These are phyloP conservation scores for Chrysoporthe deuterocubensis DNA, from an alignment of 2,329 filamentous ascomycete species.

Conservation along the genomic window DNA sequence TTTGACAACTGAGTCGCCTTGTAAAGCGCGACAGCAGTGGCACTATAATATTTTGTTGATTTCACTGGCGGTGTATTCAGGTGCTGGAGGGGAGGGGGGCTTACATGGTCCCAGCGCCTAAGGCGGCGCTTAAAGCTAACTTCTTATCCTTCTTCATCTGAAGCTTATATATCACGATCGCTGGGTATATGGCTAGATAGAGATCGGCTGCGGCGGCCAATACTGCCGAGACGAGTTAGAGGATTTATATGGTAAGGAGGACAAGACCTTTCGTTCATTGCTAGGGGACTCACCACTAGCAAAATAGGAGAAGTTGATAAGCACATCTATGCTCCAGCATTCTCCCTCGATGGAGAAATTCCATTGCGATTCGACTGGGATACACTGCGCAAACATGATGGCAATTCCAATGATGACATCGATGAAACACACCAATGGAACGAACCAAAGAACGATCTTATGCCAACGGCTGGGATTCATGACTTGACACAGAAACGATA, in stretches of 20 bases:
- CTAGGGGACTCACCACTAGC: slow-evolving; percentile 40
- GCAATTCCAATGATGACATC: no score
- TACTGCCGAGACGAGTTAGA: slow-evolving; percentile 30
- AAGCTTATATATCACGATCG: slow-evolving; percentile 41
- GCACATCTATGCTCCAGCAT: slow-evolving; percentile 41
- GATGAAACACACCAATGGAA: slow-evolving; percentile 28
- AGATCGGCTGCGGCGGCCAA: slow-evolving; percentile 45
- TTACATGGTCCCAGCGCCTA: no score
- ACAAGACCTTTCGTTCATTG: neutral
- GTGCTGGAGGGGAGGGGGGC: no score
- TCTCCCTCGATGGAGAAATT: slow-evolving; percentile 36
- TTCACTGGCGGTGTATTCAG: no score
- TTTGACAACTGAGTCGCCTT: no score
- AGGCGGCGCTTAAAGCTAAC: slow-evolving; percentile 37
- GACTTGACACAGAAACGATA: slow-evolving; percentile 43
- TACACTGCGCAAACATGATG: slow-evolving; percentile 48
- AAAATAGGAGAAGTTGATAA: slow-evolving; percentile 46
- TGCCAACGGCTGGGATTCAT: slow-evolving; percentile 43
- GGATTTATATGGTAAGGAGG: no score
- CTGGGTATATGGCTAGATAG: slow-evolving; percentile 48
- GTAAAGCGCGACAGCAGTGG: no score
- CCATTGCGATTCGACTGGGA: slow-evolving; percentile 46
- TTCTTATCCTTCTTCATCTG: slow-evolving; percentile 47
- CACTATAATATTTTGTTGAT: no score
- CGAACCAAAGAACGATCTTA: slow-evolving; percentile 41